phyloP scores from a whole-genome alignment of 805 yeast species.

The Schizosaccharomyces lindneri region DNA sequence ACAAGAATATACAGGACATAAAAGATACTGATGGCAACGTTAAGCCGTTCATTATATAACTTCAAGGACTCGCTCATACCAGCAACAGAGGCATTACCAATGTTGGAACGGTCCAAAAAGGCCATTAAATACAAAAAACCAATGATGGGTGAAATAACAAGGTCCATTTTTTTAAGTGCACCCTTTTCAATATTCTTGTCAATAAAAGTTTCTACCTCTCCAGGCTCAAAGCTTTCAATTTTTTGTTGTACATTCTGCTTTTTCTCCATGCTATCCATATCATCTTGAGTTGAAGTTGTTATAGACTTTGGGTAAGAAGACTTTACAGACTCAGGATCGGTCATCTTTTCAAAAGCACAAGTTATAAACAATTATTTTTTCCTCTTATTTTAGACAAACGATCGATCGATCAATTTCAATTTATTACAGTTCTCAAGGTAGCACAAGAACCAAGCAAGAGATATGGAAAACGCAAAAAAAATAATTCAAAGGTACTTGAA shows the following conservation, averaged over 20 bases:
- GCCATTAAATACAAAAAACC: slow-evolving; percentile 16
- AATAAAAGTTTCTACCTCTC: slow-evolving; percentile 11
- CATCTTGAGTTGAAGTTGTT: too few relatives aligned
- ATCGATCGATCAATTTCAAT: too few relatives aligned
- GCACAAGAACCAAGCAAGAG: too few relatives aligned
- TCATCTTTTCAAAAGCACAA: too few relatives aligned
- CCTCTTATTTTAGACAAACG: too few relatives aligned
- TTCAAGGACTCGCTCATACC: slow-evolving; percentile 20
- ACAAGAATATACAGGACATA: slow-evolving; percentile 40
- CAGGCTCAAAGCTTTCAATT: background rate
- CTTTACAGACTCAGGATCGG: too few relatives aligned
- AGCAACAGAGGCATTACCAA: slow-evolving; percentile 24
- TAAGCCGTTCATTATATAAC: slow-evolving; percentile 20
- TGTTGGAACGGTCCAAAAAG: slow-evolving; percentile 21
- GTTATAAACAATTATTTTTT: too few relatives aligned
- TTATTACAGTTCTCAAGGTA: too few relatives aligned
- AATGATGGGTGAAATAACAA: slow-evolving; percentile 4
- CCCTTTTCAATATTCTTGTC: slow-evolving; percentile 1
- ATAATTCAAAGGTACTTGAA: too few relatives aligned
- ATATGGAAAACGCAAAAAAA: too few relatives aligned
- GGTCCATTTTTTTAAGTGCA: slow-evolving; percentile 6
- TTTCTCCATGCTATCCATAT: too few relatives aligned
- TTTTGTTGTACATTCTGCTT: background rate
- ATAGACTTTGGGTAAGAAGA: too few relatives aligned
- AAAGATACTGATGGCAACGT: slow-evolving; percentile 41